Conservation (phyloP, 176 grass and related monocot species). For the Bromus sterilis region DNA sequence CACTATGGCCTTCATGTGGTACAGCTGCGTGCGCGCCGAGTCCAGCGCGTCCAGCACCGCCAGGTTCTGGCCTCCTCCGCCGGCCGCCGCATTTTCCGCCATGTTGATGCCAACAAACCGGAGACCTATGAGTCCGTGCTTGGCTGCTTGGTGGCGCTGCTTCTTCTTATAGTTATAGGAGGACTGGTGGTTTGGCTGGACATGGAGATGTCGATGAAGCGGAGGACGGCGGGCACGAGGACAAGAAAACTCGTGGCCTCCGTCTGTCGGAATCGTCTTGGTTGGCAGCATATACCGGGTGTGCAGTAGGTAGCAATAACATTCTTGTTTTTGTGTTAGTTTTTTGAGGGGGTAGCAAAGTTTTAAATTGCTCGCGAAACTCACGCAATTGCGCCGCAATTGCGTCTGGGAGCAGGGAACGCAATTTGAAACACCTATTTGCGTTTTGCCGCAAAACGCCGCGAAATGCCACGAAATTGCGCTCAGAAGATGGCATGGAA, state of each 20-base stretch:
- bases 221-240: conserved; percentile 26
- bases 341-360: no score
- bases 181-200: not conserved
- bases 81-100: not conserved
- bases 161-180: conserved; percentile 9
- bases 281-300: conserved; percentile 31
- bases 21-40: conserved; percentile 54
- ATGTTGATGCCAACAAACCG: not conserved
- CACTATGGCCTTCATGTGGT: conserved; percentile 55
- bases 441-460: no score
- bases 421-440: no score
- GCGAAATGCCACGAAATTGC: no score
- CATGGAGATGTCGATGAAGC: conserved; percentile 29
- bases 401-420: no score
- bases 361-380: no score
- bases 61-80: conserved; percentile 5
- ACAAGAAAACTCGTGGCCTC: not conserved
- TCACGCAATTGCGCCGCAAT: no score
- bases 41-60: conserved; percentile 56
- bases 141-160: not conserved
- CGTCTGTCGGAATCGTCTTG: conserved; percentile 11
- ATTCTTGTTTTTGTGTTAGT: no score
- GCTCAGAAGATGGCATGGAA: no score
- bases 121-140: no score
- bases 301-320: no score